Evolutionary conservation across 192 early-diverging fungal species (phyloP).

Genomic region (Podila epicladia): DNA sequence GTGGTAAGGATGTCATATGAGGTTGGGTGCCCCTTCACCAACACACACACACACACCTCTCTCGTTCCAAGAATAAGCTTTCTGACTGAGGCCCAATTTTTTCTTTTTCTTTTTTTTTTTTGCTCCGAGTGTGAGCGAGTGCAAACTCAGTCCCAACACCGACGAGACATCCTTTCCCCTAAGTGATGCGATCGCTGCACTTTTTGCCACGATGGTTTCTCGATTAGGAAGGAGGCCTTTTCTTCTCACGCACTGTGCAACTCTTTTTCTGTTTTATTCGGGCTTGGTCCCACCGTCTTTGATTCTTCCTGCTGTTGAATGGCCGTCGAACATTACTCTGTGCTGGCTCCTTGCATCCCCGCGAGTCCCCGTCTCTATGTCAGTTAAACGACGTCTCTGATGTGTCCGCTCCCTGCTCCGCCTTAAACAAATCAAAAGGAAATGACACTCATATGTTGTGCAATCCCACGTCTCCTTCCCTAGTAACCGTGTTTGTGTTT

Average conservation of each 20-base stretch:
- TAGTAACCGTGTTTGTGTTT: too few relatives aligned
- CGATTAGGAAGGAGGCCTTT: conserved; percentile 29
- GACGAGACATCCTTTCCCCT: conserved; percentile 17
- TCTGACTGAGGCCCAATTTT: conserved; percentile 3
- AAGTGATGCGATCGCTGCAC: conserved; percentile 20
- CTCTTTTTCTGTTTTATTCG: background rate
- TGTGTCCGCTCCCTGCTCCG: too few relatives aligned
- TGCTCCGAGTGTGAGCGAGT: too few relatives aligned
- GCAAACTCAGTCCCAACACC: background rate
- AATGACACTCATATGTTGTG: too few relatives aligned
- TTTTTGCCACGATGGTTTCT: conserved; percentile 15
- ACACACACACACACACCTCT: background rate
- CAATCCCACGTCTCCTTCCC: too few relatives aligned
- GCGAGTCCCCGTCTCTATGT: too few relatives aligned
- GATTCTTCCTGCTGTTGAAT: background rate
- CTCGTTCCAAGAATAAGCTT: too few relatives aligned
- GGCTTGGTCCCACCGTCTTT: background rate
- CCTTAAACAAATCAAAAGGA: too few relatives aligned
- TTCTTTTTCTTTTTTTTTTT: too few relatives aligned
- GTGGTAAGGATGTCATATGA: too few relatives aligned
- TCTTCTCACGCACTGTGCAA: conserved; percentile 40
- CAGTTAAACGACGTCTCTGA: too few relatives aligned
- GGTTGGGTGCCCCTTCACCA: too few relatives aligned
- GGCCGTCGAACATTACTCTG: background rate
- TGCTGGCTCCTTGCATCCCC: background rate